Percentiles rank a stretch among this genome's conserved stretches.
phyloP scores from a whole-genome alignment of 2,329 filamentous ascomycete genomes.

The Venturia carpophila region DNA sequence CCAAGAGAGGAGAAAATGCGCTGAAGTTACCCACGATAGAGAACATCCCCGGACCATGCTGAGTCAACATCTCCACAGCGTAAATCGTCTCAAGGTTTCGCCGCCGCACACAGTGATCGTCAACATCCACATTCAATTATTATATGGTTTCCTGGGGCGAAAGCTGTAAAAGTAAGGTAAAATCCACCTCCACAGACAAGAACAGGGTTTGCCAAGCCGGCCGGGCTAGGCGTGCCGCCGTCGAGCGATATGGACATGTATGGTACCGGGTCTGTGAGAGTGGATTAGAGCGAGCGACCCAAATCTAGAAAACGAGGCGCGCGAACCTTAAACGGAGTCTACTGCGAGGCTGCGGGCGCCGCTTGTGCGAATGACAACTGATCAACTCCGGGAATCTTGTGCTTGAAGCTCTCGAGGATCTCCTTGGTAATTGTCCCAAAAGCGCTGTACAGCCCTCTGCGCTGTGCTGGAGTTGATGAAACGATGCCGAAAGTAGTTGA shows the following conservation, averaged over 20 bases:
- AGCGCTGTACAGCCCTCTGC: conserved; percentile 47
- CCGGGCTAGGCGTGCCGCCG: neutral
- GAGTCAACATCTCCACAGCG: neutral
- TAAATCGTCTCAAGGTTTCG: neutral
- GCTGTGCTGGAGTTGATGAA: conserved; percentile 49
- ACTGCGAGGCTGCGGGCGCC: neutral
- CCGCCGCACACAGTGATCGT: neutral
- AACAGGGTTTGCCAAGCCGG: conserved; percentile 11
- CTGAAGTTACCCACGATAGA: conserved; percentile 1
- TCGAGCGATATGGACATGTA: neutral
- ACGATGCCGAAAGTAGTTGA: conserved; percentile 73
- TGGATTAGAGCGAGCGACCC: neutral
- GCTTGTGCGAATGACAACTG: neutral
- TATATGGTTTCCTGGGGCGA: neutral
- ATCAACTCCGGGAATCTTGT: neutral
- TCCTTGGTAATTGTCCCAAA: conserved; percentile 45
- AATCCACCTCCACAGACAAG: neutral
- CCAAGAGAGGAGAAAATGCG: neutral
- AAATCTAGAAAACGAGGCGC: neutral
- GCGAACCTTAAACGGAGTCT: conserved; percentile 10
- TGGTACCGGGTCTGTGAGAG: neutral
- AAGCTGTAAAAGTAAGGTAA: neutral
- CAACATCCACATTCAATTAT: neutral
- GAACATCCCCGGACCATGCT: neutral
- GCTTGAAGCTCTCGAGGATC: conserved; percentile 8